A percentile compares a stretch with the other conserved stretches of the same genome.
Conservation (phyloP, 345 rosid species). For the Acer negundo region DNA sequence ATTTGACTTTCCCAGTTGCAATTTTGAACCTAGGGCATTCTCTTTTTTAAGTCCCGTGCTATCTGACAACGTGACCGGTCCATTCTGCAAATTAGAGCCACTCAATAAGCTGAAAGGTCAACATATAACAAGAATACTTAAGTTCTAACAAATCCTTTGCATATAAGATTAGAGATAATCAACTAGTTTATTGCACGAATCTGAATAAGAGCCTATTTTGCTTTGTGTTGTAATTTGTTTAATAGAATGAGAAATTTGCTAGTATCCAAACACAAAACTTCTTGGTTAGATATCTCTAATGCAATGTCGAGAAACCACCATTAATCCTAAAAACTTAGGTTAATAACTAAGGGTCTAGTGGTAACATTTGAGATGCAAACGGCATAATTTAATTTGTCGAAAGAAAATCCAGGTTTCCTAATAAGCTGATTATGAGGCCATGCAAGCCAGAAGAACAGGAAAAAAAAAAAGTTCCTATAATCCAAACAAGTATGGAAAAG, state of each 20-base stretch:
- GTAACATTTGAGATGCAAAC: neutral
- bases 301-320: neutral
- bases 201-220: neutral
- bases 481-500: neutral
- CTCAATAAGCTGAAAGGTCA: neutral
- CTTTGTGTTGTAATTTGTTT: neutral
- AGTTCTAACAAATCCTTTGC: neutral
- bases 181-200: neutral
- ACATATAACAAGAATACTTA: neutral
- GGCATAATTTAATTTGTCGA: neutral
- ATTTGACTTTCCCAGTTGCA: slow-evolving; percentile 30
- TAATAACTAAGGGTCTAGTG: neutral
- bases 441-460: neutral
- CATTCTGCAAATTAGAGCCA: slow-evolving; percentile 53
- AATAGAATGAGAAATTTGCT: neutral
- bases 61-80: slow-evolving; percentile 28
- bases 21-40: slow-evolving; percentile 26
- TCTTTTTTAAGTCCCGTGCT: slow-evolving; percentile 28
- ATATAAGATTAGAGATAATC: neutral
- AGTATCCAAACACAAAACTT: neutral
- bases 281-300: neutral
- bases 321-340: neutral
- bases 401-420: slow-evolving; percentile 4
- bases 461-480: slow-evolving; percentile 1
- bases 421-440: slow-evolving; percentile 9